A percentile compares a stretch with the other conserved stretches of the same genome.
These are phyloP conservation scores for Incumbomyces lentus DNA, from an alignment of 2,329 filamentous ascomycete genomes.

Conservation along the genomic window DNA sequence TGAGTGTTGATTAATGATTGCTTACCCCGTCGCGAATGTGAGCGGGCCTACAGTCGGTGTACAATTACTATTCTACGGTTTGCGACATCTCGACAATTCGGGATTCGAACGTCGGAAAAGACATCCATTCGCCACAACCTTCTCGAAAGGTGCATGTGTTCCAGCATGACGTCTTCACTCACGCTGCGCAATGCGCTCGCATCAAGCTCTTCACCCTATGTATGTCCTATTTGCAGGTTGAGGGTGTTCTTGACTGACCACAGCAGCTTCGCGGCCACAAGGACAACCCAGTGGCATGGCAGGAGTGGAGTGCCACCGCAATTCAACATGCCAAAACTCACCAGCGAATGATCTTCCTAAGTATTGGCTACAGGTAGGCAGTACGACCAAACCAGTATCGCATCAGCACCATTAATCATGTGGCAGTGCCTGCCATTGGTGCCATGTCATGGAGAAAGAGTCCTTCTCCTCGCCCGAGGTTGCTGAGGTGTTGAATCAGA, in stretches of 20 bases:
- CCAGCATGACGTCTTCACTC: constrained; percentile 8
- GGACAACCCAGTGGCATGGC: constrained; percentile 81
- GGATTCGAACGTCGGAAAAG: no score
- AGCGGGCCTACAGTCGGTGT: no score
- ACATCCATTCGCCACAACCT: not conserved
- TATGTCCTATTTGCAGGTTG: constrained; percentile 28
- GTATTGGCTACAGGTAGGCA: constrained; percentile 84
- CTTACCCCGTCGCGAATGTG: no score
- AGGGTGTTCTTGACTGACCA: constrained; percentile 4
- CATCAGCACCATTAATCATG: not conserved
- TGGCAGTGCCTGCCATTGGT: constrained; percentile 42
- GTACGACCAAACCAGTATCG: not conserved
- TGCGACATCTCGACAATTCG: no score
- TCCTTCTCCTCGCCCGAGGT: constrained; percentile 78
- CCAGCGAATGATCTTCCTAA: constrained; percentile 84
- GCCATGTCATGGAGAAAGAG: constrained; percentile 85
- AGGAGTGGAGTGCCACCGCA: constrained; percentile 70
- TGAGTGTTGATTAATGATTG: no score
- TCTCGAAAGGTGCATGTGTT: not conserved
- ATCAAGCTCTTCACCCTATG: constrained; percentile 53
- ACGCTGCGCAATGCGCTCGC: constrained; percentile 16
- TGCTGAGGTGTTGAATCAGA: constrained; percentile 69
- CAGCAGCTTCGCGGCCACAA: constrained; percentile 58
- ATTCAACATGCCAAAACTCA: constrained; percentile 65
- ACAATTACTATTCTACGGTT: no score